These are phyloP conservation scores for Penicillium sp. DNA, from an alignment of 2,329 filamentous ascomycete genomes.

Conservation along the genomic window DNA sequence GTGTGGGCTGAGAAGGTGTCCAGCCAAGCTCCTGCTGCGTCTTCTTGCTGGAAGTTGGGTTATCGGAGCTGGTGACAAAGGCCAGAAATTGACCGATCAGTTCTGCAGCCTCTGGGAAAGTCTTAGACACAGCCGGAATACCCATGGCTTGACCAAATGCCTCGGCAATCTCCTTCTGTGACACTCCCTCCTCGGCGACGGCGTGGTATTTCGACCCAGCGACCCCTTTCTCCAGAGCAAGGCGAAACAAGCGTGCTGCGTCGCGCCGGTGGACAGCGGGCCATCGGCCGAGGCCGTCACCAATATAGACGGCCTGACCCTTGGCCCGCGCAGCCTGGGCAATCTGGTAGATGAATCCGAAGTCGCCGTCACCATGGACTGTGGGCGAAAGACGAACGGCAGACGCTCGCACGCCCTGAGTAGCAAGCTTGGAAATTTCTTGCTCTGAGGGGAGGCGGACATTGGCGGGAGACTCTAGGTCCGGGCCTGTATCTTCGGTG, in stretches of 20 bases:
- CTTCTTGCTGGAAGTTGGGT: constrained; percentile 36
- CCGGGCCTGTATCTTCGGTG: constrained; percentile 30
- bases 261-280: constrained; percentile 40
- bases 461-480: constrained; percentile 15
- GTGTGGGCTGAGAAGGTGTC: constrained; percentile 23
- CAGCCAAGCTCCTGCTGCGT: constrained; percentile 40
- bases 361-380: constrained; percentile 38
- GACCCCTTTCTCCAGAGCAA: constrained; percentile 40
- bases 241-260: constrained; percentile 38
- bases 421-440: constrained; percentile 16
- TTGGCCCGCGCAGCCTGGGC: constrained; percentile 26
- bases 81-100: constrained; percentile 34
- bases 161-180: constrained; percentile 36
- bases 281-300: constrained; percentile 39
- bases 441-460: constrained; percentile 26
- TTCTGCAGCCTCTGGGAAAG: constrained; percentile 27
- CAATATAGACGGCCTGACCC: constrained; percentile 36
- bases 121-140: constrained; percentile 31
- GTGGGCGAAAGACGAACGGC: constrained; percentile 42
- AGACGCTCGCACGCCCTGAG: constrained; percentile 33
- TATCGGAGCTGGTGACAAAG: constrained; percentile 25
- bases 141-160: constrained; percentile 37
- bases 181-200: constrained; percentile 36
- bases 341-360: constrained; percentile 32
- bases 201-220: constrained; percentile 40